Percentiles rank a stretch among this genome's conserved stretches.
Conservation (phyloP, 768 basidiomycete genomes). For the Trametes gibbosa region DNA sequence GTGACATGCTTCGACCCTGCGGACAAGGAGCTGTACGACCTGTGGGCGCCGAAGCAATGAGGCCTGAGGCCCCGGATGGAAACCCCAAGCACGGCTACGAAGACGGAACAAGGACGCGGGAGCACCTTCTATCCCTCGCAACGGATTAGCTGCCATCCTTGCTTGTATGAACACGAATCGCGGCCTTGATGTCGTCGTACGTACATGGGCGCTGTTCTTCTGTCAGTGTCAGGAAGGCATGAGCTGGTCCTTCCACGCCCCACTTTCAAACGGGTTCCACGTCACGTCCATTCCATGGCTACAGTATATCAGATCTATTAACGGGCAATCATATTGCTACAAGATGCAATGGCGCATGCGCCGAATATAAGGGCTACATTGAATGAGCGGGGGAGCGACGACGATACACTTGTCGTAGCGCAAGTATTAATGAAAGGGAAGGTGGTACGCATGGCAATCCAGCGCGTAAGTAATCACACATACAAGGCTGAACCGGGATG, state of each 20-base stretch:
- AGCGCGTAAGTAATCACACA: not conserved
- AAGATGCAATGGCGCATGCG: not conserved
- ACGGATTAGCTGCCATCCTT: not conserved
- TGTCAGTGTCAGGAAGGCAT: not conserved
- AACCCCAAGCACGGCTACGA: too few species aligned
- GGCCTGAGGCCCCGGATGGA: too few species aligned
- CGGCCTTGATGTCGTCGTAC: not conserved
- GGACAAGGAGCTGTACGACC: slow-evolving; percentile 73
- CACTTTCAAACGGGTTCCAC: not conserved
- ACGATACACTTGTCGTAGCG: not conserved
- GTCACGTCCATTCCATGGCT: slow-evolving; percentile 4
- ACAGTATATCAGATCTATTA: not conserved
- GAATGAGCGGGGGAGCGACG: not conserved
- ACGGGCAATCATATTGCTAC: slow-evolving; percentile 4
- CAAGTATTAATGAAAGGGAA: not conserved
- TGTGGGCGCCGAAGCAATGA: slow-evolving; percentile 61
- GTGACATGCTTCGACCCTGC: slow-evolving; percentile 72
- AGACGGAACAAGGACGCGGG: not conserved
- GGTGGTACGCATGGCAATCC: not conserved
- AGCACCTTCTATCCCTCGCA: too few species aligned
- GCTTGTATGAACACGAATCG: not conserved
- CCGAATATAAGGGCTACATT: slow-evolving; percentile 1
- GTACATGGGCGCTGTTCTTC: too few species aligned
- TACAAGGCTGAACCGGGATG: slow-evolving; percentile 7
- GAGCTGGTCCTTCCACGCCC: too few species aligned